Evolutionary conservation across 1,284 basidiomycete genomes (phyloP).

Genomic region (Austroboletus olivaceoglutinosus): DNA sequence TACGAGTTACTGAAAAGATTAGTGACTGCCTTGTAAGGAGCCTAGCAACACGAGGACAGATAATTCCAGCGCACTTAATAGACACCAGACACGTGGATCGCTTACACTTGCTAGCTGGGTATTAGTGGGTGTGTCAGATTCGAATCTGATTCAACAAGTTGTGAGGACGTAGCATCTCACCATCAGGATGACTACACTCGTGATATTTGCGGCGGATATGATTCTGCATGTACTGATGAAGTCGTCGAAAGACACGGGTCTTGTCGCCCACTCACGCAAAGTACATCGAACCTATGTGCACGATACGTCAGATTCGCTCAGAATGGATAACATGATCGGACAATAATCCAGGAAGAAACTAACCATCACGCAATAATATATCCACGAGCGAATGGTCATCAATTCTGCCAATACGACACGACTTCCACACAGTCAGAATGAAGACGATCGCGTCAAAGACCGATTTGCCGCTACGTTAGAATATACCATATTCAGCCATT

Average conservation of each 20-base stretch:
- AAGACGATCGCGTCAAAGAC: constrained; percentile 16
- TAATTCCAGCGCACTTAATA: neutral
- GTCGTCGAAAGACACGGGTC: neutral
- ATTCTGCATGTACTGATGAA: constrained; percentile 8
- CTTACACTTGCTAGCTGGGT: constrained; percentile 4
- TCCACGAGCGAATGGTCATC: constrained; percentile 8
- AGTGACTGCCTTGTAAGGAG: neutral
- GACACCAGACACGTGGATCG: neutral
- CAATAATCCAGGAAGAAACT: neutral
- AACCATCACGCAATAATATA: constrained; percentile 18
- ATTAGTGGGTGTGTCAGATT: constrained; percentile 4
- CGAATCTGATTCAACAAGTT: neutral
- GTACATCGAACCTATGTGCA: constrained; percentile 13
- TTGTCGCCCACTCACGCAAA: constrained; percentile 10
- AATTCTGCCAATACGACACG: constrained; percentile 1
- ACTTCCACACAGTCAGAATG: constrained; percentile 8
- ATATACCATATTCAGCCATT: neutral
- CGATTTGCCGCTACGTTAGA: constrained; percentile 4
- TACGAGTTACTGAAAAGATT: constrained; percentile 8
- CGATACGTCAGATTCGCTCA: constrained; percentile 2
- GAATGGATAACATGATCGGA: too few species aligned
- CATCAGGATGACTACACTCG: constrained; percentile 9
- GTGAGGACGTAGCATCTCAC: constrained; percentile 5
- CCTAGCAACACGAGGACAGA: neutral
- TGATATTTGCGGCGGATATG: constrained; percentile 11